phyloP scores from a whole-genome alignment of 2,329 filamentous ascomycete species.

The Arthrobotrys entomopaga region DNA sequence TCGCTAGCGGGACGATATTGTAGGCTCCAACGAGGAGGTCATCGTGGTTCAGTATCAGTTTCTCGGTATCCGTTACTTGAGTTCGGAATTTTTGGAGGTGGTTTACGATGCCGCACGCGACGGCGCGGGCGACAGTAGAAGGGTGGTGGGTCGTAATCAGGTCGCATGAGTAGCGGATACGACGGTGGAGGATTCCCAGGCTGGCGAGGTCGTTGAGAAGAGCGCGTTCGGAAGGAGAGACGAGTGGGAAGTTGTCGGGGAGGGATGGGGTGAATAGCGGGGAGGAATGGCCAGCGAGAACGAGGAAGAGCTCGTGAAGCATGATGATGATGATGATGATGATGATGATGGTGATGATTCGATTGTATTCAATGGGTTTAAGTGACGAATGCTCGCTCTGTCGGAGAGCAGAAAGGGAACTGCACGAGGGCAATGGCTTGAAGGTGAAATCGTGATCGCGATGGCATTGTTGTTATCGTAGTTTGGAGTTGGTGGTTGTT shows the following conservation, averaged over 20 bases:
- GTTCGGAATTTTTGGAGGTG: conserved; percentile 84
- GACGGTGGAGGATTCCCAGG: conserved; percentile 80
- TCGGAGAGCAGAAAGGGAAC: not conserved
- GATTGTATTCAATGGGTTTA: not conserved
- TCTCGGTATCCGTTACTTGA: conserved; percentile 86
- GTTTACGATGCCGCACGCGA: conserved; percentile 79
- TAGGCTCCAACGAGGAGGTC: conserved; percentile 86
- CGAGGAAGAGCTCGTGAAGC: conserved; percentile 98
- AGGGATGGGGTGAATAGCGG: conserved; percentile 75
- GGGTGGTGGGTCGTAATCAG: conserved; percentile 76
- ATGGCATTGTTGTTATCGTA: conserved; percentile 2
- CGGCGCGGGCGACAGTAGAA: conserved; percentile 86
- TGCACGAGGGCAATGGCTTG: conserved; percentile 1
- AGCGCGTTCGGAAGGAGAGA: conserved; percentile 69
- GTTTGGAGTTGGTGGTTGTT: not conserved
- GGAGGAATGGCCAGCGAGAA: conserved; percentile 91
- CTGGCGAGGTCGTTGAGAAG: conserved; percentile 80
- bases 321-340: conserved; percentile 69
- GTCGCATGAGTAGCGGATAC: conserved; percentile 74
- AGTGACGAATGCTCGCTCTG: conserved; percentile 14
- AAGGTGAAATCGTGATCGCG: not conserved
- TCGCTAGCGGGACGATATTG: conserved; percentile 89
- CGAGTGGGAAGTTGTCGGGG: conserved; percentile 65
- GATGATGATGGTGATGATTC: not conserved
- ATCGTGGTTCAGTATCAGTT: conserved; percentile 78